Base-by-base conservation (phyloP, 2,329 filamentous ascomycete genomes). In the Beauveria sp. region DNA sequence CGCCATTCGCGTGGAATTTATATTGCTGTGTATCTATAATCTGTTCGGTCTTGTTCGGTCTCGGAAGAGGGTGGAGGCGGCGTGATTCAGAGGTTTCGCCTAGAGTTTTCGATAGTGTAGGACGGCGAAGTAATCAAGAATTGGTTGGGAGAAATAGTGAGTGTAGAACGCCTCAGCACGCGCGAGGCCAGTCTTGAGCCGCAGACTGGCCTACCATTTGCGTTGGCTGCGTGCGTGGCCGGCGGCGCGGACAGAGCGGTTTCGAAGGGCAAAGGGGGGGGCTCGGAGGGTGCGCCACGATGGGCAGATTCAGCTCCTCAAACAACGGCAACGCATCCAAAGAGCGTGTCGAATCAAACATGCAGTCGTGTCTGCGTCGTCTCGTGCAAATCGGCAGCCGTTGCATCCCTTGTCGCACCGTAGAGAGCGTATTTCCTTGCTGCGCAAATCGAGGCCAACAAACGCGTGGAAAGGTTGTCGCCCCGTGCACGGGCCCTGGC, bases 381-480 rank as follows among this genome's bases (percentile, higher is more conserved):
- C 26, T 20, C 5, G n/a, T 52, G 5, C 18, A 50, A 20, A 7
- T 48, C 56, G 56, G 44, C 34, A 51, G 46, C 46, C 30, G 22
- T 51, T 37, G 16, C 22, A 44, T 48, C 47, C 14, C 47, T 53
- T 30, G 12, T 53, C 9, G 47, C 22, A 34, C 22, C 18, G 54
- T 20, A 46, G 26, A 26, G 41, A 18, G 24, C 41, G 41, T 57
- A 37, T 40, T 22, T 14, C 34, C 37, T 28, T 20, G 30, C 20
- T 58, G 55, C 55, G 47, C 56, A 59, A 59, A 59, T 53, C 56
- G 34, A 59, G 56, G 56, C 48, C 56, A 59, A 59, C 48, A 48
- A 59, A 59, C 56, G 56, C 56, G 56, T 59, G 46, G n/a, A 28
- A 30, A 44, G 37, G 40, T 34, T 18, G 47, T 59, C 56, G 56